A percentile compares a stretch with the other conserved stretches of the same genome.
Evolutionary conservation across 805 yeast species (phyloP).

Genomic region (Teunomyces stri): DNA sequence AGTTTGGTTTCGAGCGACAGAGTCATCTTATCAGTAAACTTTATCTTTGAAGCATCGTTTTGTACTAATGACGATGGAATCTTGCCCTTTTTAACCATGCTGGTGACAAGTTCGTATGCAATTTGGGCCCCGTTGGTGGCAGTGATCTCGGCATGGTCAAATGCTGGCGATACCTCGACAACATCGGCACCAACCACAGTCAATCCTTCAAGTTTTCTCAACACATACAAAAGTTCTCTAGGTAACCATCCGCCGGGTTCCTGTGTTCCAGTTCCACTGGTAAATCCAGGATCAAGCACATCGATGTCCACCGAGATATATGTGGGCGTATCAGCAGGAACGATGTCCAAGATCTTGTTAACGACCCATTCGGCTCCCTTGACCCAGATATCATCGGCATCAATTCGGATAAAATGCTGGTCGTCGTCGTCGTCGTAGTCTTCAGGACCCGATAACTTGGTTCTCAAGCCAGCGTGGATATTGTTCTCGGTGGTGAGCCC

Average conservation of each 20-base stretch:
- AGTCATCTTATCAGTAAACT: neutral
- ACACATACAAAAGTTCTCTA: constrained; percentile 49
- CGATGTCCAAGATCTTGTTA: constrained; percentile 47
- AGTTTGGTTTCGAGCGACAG: constrained; percentile 6
- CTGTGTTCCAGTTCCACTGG: constrained; percentile 58
- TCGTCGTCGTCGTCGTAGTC: constrained; percentile 67
- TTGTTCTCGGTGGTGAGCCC: constrained; percentile 59
- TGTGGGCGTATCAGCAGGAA: constrained; percentile 65
- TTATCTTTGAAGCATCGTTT: neutral
- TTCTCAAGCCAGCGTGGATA: constrained; percentile 74
- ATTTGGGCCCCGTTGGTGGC: constrained; percentile 70
- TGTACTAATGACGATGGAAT: neutral
- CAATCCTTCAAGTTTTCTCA: constrained; percentile 44
- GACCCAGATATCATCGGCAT: constrained; percentile 71
- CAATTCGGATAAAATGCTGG: constrained; percentile 68
- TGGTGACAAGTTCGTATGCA: constrained; percentile 67
- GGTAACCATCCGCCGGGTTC: constrained; percentile 62
- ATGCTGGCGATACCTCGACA: constrained; percentile 63
- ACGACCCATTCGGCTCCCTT: constrained; percentile 62
- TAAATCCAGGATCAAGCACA: constrained; percentile 56
- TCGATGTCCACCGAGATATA: constrained; percentile 79
- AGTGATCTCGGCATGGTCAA: constrained; percentile 63
- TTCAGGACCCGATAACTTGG: constrained; percentile 62
- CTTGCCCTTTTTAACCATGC: constrained; percentile 64
- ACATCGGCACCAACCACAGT: constrained; percentile 55